These are phyloP conservation scores for Aspergillus flavus DNA, from an alignment of 2,329 filamentous ascomycete species.

Conservation along the genomic window DNA sequence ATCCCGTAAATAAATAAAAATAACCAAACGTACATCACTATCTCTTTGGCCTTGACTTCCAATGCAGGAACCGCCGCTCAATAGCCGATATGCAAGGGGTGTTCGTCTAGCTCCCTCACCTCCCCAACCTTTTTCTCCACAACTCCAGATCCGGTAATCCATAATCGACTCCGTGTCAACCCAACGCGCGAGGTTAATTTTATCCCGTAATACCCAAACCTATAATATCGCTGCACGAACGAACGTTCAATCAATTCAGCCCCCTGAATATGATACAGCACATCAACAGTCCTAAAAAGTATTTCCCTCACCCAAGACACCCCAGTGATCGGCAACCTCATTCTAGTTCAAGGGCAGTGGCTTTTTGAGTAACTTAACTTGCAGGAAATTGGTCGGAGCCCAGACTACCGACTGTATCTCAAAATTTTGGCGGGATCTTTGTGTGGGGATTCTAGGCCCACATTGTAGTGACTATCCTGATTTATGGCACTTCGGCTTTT, in stretches of 20 bases:
- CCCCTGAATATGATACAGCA: not conserved
- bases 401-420: not conserved
- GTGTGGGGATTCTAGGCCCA: not conserved
- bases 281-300: not conserved
- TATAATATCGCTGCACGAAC: not conserved
- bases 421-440: not conserved
- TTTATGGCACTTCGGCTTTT: not conserved
- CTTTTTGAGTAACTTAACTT: not conserved
- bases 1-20: not conserved
- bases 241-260: not conserved
- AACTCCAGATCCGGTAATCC: too few species aligned
- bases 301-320: not conserved
- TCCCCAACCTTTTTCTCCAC: too few species aligned
- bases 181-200: not conserved
- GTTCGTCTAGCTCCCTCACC: too few species aligned
- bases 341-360: too few species aligned
- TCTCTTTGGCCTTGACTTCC: too few species aligned
- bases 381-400: not conserved
- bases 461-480: not conserved
- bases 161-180: not conserved
- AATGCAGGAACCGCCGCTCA: not conserved
- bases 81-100: too few species aligned
- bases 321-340: too few species aligned
- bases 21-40: not conserved
- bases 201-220: not conserved